A percentile compares a stretch with the other conserved stretches of the same genome.
Evolutionary conservation across 257 asterid species (phyloP).

Genomic region (Eucommia ulmoides): DNA sequence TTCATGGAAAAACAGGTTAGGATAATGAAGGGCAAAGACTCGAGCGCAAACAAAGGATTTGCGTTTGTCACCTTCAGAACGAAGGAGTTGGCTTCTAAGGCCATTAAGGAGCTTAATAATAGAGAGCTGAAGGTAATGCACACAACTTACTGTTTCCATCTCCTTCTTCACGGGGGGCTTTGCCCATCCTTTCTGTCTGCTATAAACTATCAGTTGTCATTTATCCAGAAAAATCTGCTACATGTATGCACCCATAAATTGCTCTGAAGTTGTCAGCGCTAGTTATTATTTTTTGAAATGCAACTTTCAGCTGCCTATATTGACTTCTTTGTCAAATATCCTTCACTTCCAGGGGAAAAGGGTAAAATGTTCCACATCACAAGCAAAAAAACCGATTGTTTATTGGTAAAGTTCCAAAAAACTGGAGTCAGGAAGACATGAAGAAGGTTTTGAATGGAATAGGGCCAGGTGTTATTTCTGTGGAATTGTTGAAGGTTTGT

Average conservation of each 20-base stretch:
- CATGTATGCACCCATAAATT: too few species aligned
- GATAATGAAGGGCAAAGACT: slow-evolving; percentile 88
- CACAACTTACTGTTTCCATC: slow-evolving; percentile 2
- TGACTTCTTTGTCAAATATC: too few species aligned
- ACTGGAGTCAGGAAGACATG: slow-evolving; percentile 83
- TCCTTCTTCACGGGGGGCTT: background rate
- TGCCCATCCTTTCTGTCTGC: too few species aligned
- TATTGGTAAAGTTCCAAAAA: slow-evolving; percentile 83
- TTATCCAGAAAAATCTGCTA: too few species aligned
- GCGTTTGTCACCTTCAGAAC: slow-evolving; percentile 86
- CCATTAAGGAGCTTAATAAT: slow-evolving; percentile 73
- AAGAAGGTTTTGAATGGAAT: slow-evolving; percentile 53
- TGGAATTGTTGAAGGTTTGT: slow-evolving; percentile 74
- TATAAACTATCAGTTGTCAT: too few species aligned
- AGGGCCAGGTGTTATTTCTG: slow-evolving; percentile 80
- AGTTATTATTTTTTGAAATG: too few species aligned
- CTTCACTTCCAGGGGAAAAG: slow-evolving; percentile 54
- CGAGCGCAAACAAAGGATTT: slow-evolving; percentile 80
- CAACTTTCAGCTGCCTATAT: too few species aligned
- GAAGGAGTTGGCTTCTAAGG: slow-evolving; percentile 81
- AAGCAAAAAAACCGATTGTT: slow-evolving; percentile 82
- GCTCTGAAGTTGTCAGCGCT: background rate
- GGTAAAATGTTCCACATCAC: slow-evolving; percentile 83
- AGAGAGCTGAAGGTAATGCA: slow-evolving; percentile 54
- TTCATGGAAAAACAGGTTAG: slow-evolving; percentile 73